These are phyloP conservation scores for Russula emetica DNA, from an alignment of 768 basidiomycete species.

Conservation along the genomic window DNA sequence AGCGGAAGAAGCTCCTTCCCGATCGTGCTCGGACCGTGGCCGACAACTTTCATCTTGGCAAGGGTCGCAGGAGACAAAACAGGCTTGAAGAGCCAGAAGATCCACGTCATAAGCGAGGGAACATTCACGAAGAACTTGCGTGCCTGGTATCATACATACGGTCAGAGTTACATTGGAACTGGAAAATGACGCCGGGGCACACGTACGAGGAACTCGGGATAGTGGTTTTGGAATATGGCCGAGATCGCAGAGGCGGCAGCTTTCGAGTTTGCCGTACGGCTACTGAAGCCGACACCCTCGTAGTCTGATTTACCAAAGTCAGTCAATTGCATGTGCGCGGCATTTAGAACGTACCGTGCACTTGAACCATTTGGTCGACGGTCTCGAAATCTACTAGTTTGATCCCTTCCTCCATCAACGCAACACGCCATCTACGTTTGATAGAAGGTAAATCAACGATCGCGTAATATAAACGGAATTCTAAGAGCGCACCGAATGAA, in stretches of 20 bases:
- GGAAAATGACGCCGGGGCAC: not conserved
- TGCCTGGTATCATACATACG: slow-evolving; percentile 38
- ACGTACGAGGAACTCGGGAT: slow-evolving; percentile 72
- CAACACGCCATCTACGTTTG: slow-evolving; percentile 64
- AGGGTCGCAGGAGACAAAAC: slow-evolving; percentile 67
- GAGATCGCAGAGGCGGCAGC: slow-evolving; percentile 70
- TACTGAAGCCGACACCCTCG: slow-evolving; percentile 60
- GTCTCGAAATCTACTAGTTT: slow-evolving; percentile 62
- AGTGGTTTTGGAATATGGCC: slow-evolving; percentile 69
- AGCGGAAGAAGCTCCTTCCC: slow-evolving; percentile 54
- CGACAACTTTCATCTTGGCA: slow-evolving; percentile 77
- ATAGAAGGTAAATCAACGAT: not conserved
- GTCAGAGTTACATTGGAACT: not conserved
- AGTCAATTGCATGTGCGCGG: not conserved
- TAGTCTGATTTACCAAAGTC: slow-evolving; percentile 49
- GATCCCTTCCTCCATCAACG: slow-evolving; percentile 68
- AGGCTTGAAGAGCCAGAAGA: slow-evolving; percentile 81
- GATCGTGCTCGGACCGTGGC: slow-evolving; percentile 55
- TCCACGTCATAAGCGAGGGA: slow-evolving; percentile 69
- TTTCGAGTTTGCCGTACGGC: slow-evolving; percentile 70
- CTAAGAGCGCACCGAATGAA: slow-evolving; percentile 59
- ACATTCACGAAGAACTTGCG: slow-evolving; percentile 83
- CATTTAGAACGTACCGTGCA: slow-evolving; percentile 21
- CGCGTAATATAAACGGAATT: not conserved
- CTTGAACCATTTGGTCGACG: slow-evolving; percentile 38